Base-by-base conservation (phyloP, 1,284 basidiomycete genomes). In the Ganoderma sp. region DNA sequence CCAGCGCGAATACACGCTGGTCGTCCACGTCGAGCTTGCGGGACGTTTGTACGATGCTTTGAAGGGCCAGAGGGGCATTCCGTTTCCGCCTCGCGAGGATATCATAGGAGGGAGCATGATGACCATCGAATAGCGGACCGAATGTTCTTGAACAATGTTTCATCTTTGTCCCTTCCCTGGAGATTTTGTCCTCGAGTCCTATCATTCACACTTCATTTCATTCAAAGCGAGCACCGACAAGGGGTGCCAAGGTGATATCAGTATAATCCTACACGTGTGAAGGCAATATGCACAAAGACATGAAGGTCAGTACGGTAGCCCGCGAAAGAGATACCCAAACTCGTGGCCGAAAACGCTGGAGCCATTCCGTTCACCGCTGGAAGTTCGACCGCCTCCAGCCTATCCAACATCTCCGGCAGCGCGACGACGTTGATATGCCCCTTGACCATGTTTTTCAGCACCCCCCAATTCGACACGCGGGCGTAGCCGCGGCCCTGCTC, bases 1-100 rank as follows among this genome's bases (percentile, higher is more conserved):
- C 22, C 28, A 25, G 12, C 64, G 48, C 1, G 48, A 22, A 2
- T 2, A 42, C n/a, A 61, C 58, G 2, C 3, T 65, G 7, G 32
- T 65, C 37, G 57, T 61, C n/a, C 37, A 61, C 22, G 17, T 65
- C 45, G 58, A 65, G 37, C 58, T 65, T 7, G n/a, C 19, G 9
- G 64, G 64, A 2, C 17, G 2, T 17, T 17, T 32, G 0, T 65
- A 61, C 45, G 12, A 28, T 3, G 12, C n/a, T 25, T 52, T 52
- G 48, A 52, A 52, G 48, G 48, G 4, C 10, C 10, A 14, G 48
- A 25, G 22, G 12, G 48, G 25, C 12, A n/a, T 52, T 12, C 12
- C 48, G 2, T 52, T 52, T 14, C 48, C 48, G 22, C 25, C 48
- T 4, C 48, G 48, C 48, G 48, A 25, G 22, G 48, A 52, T 12